A percentile compares a stretch with the other conserved stretches of the same genome.
Evolutionary conservation across 192 early-diverging fungal species (phyloP).

Genomic region (Podila verticillata): DNA sequence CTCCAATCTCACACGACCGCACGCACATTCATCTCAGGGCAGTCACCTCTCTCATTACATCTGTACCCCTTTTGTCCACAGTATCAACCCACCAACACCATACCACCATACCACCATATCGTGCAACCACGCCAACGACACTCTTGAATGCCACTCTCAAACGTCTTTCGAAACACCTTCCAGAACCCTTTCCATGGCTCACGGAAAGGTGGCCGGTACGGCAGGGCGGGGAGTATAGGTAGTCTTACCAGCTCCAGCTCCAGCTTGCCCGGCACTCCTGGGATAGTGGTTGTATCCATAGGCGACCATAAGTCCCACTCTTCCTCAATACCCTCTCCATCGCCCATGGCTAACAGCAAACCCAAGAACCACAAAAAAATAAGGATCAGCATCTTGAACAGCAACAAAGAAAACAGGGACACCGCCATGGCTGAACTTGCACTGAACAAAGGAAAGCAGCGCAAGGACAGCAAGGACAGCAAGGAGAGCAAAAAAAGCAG

Average conservation of each 20-base stretch:
- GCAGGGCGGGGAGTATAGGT: neutral
- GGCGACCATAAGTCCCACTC: neutral
- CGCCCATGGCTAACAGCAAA: neutral
- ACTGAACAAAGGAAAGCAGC: no score
- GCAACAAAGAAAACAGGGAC: neutral
- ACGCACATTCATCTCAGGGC: no score
- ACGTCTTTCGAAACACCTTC: slow-evolving; percentile 23
- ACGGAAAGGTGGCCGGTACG: slow-evolving; percentile 8
- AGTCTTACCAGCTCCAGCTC: neutral
- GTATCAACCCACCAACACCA: no score
- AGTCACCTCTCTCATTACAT: no score
- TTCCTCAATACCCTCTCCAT: neutral
- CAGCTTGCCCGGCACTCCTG: neutral
- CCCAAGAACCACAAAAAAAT: neutral
- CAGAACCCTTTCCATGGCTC: slow-evolving; percentile 23
- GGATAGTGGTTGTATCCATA: neutral
- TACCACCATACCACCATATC: no score
- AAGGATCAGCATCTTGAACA: slow-evolving; percentile 3
- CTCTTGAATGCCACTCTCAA: slow-evolving; percentile 27
- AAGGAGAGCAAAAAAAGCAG: no score
- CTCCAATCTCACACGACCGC: no score
- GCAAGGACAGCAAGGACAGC: no score
- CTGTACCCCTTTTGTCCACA: no score
- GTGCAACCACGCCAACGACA: neutral
- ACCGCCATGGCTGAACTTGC: no score